Conservation (phyloP, 129 eudicot genomes). For the Scalesia atractyloides region DNA sequence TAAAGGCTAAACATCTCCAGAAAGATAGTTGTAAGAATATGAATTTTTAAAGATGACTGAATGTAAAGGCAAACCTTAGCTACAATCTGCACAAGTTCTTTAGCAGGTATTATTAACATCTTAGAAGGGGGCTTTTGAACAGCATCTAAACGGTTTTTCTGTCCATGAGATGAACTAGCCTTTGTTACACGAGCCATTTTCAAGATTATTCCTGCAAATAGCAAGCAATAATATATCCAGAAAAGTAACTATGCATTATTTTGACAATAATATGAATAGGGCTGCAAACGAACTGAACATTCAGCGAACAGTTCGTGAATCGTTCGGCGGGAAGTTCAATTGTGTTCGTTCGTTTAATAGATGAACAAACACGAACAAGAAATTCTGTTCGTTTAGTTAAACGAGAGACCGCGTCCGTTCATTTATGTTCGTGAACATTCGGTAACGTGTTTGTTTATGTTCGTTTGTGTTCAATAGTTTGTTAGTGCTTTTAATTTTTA, state of each 20-base stretch:
- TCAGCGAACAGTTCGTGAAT: no score
- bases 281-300: no score
- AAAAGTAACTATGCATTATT: constrained; percentile 12
- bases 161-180: constrained; percentile 62
- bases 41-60: neutral
- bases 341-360: no score
- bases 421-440: no score
- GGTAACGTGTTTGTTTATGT: no score
- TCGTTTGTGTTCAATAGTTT: no score
- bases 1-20: neutral
- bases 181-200: constrained; percentile 87
- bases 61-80: constrained; percentile 70
- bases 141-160: constrained; percentile 48
- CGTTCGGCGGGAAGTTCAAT: no score
- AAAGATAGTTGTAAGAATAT: neutral
- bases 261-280: constrained; percentile 5
- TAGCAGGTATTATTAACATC: constrained; percentile 72
- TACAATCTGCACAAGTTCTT: constrained; percentile 81
- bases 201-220: constrained; percentile 69
- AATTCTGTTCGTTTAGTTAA: no score
- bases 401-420: no score
- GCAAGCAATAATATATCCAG: constrained; percentile 18
- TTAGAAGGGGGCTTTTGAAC: constrained; percentile 63
- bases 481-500: no score
- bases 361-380: no score